Evolutionary conservation across 2,329 filamentous ascomycete species (phyloP).

Genomic region (Pseudogymnoascus sp.): DNA sequence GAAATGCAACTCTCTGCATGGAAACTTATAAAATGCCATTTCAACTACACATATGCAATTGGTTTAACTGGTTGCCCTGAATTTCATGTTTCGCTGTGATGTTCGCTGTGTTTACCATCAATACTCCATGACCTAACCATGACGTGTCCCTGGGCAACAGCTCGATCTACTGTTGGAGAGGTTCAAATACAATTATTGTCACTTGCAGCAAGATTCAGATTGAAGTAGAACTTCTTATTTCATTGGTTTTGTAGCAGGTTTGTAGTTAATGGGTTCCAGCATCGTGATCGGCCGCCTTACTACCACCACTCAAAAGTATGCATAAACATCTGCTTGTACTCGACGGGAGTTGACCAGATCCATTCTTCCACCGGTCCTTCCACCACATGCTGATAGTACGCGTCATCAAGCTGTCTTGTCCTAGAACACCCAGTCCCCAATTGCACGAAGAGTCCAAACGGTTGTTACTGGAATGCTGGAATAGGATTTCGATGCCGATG

Average conservation of each 20-base stretch:
- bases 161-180: neutral
- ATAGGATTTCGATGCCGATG: conserved; percentile 30
- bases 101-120: neutral
- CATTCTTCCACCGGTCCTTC: conserved; percentile 26
- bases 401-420: conserved; percentile 30
- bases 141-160: neutral
- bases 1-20: neutral
- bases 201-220: neutral
- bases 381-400: conserved; percentile 30
- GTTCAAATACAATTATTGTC: neutral
- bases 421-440: conserved; percentile 27
- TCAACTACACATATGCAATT: neutral
- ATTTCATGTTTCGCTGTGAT: neutral
- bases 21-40: neutral
- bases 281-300: conserved; percentile 27
- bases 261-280: conserved; percentile 27
- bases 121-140: neutral
- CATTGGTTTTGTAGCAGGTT: conserved; percentile 17
- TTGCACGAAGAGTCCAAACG: conserved; percentile 26
- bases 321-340: conserved; percentile 28
- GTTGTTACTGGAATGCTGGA: conserved; percentile 27
- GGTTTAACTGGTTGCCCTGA: neutral
- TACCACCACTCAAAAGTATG: conserved; percentile 24
- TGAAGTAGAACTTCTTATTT: conserved; percentile 27
- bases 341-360: conserved; percentile 29